These are phyloP conservation scores for Magnolia officinalis DNA, from an alignment of 164 flowering plant species.

Conservation along the genomic window DNA sequence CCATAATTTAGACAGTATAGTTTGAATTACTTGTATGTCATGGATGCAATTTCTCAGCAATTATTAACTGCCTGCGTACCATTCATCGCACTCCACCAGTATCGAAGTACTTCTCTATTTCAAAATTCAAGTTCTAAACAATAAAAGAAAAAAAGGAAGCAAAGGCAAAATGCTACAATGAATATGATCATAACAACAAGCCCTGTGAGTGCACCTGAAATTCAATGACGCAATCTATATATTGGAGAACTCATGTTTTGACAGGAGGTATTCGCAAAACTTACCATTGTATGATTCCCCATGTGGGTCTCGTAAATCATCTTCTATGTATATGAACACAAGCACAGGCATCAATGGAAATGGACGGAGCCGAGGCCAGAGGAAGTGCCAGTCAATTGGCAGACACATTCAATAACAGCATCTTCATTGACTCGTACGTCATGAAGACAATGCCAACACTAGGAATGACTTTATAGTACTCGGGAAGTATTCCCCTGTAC, in stretches of 20 bases:
- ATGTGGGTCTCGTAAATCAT: constrained; percentile 8
- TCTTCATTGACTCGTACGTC: constrained; percentile 72
- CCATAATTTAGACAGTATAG: too few species aligned
- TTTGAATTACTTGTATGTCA: too few species aligned
- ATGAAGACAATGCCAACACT: constrained; percentile 78
- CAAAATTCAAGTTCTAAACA: too few species aligned
- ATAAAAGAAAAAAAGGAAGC: too few species aligned
- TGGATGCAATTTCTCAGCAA: too few species aligned
- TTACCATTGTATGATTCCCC: constrained; percentile 34
- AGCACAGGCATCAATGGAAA: background rate
- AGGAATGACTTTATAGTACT: constrained; percentile 82
- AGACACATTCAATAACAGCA: constrained; percentile 34
- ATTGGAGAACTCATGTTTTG: constrained; percentile 10
- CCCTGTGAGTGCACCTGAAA: constrained; percentile 13
- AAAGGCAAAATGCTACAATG: background rate
- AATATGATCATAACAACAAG: constrained; percentile 1
- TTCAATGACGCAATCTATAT: constrained; percentile 34
- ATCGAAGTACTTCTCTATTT: too few species aligned
- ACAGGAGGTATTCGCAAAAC: constrained; percentile 41
- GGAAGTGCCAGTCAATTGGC: constrained; percentile 14
- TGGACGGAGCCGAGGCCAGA: background rate
- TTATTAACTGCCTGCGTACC: too few species aligned
- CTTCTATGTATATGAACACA: constrained; percentile 14
- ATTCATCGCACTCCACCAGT: too few species aligned
- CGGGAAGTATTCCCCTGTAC: constrained; percentile 79